Evolutionary conservation across 2,329 filamentous ascomycete species (phyloP).

Genomic region (Juglanconis oblonga): DNA sequence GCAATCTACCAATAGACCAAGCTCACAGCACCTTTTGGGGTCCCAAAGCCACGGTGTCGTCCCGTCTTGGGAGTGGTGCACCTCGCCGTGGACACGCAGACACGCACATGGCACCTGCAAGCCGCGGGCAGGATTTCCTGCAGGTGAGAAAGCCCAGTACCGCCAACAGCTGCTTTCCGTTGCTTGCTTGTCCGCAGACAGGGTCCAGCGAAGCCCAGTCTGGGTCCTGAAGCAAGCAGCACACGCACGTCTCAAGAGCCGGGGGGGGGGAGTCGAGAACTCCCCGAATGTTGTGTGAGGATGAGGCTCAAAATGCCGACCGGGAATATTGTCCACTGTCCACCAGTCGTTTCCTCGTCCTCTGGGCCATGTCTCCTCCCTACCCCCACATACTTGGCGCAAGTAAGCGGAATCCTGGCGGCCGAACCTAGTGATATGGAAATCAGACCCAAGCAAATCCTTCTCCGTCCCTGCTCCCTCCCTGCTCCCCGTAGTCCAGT

Average conservation of each 20-base stretch:
- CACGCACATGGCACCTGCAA: not conserved
- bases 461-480: not conserved
- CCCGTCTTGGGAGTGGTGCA: not conserved
- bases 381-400: not conserved
- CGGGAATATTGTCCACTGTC: not conserved
- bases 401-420: slow-evolving; percentile 15
- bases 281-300: slow-evolving; percentile 14
- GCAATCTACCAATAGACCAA: not conserved
- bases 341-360: not conserved
- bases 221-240: not conserved
- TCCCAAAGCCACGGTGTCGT: no score
- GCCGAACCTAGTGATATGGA: slow-evolving; percentile 13
- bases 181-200: not conserved
- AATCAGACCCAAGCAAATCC: not conserved
- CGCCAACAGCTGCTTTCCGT: not conserved
- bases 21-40: no score
- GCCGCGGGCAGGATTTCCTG: not conserved
- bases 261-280: slow-evolving; percentile 9
- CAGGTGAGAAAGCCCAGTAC: not conserved
- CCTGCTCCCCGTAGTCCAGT: not conserved
- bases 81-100: not conserved
- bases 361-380: not conserved
- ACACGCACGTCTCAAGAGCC: not conserved
- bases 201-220: no score
- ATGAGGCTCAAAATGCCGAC: slow-evolving; percentile 20